Conservation (phyloP, 306 rosid species). For the Lotus japonicus region DNA sequence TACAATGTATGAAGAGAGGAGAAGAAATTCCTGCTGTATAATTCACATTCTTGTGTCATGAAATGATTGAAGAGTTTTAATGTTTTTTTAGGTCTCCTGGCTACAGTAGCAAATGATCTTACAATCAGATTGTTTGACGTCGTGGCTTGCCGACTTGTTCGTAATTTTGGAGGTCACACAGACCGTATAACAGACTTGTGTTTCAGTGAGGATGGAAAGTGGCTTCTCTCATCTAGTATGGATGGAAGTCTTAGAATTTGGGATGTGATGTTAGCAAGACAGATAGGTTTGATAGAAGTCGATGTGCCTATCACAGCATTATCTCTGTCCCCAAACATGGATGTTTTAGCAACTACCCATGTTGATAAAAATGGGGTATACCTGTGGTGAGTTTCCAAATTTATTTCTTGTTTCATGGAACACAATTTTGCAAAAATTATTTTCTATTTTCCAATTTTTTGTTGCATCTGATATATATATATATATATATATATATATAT, state of each 20-base stretch:
- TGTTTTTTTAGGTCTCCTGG: conserved; percentile 75
- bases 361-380: conserved; percentile 87
- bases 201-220: conserved; percentile 97
- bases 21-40: background rate
- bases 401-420: background rate
- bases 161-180: conserved; percentile 84
- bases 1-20: background rate
- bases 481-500: background rate
- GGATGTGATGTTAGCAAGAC: conserved; percentile 88
- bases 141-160: conserved; percentile 75
- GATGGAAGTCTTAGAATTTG: conserved; percentile 94
- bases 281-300: conserved; percentile 75
- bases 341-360: conserved; percentile 80
- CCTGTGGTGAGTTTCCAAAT: conserved; percentile 63
- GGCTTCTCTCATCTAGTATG: conserved; percentile 94
- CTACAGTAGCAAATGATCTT: conserved; percentile 72
- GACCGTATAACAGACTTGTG: conserved; percentile 92
- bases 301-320: conserved; percentile 73
- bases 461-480: background rate
- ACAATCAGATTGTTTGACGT: conserved; percentile 73
- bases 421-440: background rate
- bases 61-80: conserved; percentile 1
- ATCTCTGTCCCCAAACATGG: conserved; percentile 93
- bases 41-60: background rate
- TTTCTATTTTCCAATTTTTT: background rate